Evolutionary conservation across 352 stramenopile species (phyloP).

Genomic region (Phytophthora tentaculata): DNA sequence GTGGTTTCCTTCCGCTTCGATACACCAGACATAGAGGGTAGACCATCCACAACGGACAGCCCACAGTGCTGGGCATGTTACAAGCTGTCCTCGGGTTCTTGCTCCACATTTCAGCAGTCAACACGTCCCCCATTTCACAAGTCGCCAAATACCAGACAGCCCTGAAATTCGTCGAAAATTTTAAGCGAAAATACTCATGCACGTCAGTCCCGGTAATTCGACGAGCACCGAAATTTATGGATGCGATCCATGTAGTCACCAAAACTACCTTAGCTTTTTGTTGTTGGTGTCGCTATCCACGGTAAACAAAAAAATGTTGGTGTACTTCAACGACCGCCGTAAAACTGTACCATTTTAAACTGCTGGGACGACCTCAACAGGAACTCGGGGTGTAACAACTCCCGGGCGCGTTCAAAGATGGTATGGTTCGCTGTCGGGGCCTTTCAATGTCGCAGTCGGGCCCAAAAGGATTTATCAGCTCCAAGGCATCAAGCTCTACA

Average conservation of each 20-base stretch:
- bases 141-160: not conserved
- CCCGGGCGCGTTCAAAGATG: not conserved
- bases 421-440: not conserved
- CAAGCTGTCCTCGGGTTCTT: not conserved
- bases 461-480: conserved; percentile 2
- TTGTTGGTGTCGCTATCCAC: not conserved
- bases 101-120: not conserved
- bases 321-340: conserved; percentile 1
- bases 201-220: not conserved
- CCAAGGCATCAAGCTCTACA: conserved; percentile 6
- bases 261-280: not conserved
- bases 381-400: not conserved
- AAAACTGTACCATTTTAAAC: conserved; percentile 2
- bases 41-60: conserved; percentile 4
- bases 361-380: not conserved
- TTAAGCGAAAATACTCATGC: not conserved
- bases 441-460: not conserved
- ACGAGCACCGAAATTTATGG: not conserved
- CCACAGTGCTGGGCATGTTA: not conserved
- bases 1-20: not conserved
- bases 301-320: not conserved
- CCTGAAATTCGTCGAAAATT: not conserved
- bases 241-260: not conserved
- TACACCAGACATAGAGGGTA: not conserved
- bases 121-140: not conserved